Evolutionary conservation across 495 filamentous ascomycete genomes (phyloP), one percentile per base, ranked within the genome.

Genomic region (Physcia stellaris): DNA sequence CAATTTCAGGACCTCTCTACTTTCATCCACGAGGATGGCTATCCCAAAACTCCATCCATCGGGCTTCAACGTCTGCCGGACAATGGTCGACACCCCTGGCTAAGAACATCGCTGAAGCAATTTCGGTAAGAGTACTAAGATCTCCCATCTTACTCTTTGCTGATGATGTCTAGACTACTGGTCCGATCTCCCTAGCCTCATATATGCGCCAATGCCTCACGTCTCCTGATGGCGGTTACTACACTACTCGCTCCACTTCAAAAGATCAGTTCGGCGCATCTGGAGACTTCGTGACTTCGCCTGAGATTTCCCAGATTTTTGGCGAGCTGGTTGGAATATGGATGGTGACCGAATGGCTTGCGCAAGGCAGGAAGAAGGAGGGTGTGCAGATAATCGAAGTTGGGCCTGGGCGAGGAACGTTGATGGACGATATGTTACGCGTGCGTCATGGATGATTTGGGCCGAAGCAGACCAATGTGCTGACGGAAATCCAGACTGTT

Each of bases 191-290:
- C 4, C 74, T 98, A 37, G 87, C 90, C 18, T 73, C 82, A 26
- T 98, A 86, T 59, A 98, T 98, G 90, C 86, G 90, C 52, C 90
- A 95, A 77, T 94, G 88, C 56, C 77, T 98, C 46, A 95, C 87
- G 11, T 80, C 80, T 10, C 79, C 85, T 35, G 64, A 80, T n/a
- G 85, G 83, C 39, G 90, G 90, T 31, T 98, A 98, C 64, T 98
- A 98, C 61, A 94, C 85, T 4, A 71, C 79, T 2, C 71, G 70
- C 23, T 62, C 70, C 24, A 63, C 66, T 40, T 75, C 64, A 18
- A 67, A 70, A 10, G 86, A 93, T 50, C 86, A 87, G 32, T 96
- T 98, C 48, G 92, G 90, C 1, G 66, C 70, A 38, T 79, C 80
- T 50, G 90, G 90, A 19, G 90, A 98, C 56, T 98, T 98, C 42